Percentiles rank a stretch among this genome's conserved stretches.
phyloP scores from a whole-genome alignment of 2,329 filamentous ascomycete species.

The Apiospora arundinis region DNA sequence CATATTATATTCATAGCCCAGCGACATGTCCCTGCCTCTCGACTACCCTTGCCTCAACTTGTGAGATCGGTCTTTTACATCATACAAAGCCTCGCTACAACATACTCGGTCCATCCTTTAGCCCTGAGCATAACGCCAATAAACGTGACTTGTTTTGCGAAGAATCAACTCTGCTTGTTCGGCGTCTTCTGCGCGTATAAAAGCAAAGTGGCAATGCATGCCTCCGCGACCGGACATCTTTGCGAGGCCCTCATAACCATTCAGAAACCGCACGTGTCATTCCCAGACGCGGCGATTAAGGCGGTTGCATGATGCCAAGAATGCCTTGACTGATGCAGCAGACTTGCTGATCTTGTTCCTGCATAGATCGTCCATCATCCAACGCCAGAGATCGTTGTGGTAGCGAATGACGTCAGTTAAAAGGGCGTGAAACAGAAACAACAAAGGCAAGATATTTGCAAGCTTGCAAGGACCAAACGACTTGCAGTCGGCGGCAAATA shows the following conservation, averaged over 20 bases:
- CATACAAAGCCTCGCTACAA: constrained; percentile 9
- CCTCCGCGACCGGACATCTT: background rate
- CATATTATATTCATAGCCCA: background rate
- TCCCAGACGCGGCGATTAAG: constrained; percentile 1
- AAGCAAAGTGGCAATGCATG: constrained; percentile 1
- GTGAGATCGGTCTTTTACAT: background rate
- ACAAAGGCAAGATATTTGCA: constrained; percentile 26
- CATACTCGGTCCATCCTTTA: background rate
- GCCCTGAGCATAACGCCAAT: background rate
- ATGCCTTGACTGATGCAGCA: background rate
- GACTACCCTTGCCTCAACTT: background rate
- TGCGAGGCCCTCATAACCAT: background rate
- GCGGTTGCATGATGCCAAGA: background rate
- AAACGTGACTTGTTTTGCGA: background rate
- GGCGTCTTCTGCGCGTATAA: constrained; percentile 11
- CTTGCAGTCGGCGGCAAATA: background rate
- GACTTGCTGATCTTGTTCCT: background rate
- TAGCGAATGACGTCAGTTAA: constrained; percentile 34
- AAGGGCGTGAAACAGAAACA: constrained; percentile 30
- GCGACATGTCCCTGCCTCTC: background rate
- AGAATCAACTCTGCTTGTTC: constrained; percentile 3
- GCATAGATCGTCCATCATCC: constrained; percentile 22
- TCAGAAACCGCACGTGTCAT: background rate
- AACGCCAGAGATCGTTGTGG: constrained; percentile 31
- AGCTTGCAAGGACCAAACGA: background rate